Conservation (phyloP, 768 basidiomycete genomes). For the Podaxis sp. region DNA sequence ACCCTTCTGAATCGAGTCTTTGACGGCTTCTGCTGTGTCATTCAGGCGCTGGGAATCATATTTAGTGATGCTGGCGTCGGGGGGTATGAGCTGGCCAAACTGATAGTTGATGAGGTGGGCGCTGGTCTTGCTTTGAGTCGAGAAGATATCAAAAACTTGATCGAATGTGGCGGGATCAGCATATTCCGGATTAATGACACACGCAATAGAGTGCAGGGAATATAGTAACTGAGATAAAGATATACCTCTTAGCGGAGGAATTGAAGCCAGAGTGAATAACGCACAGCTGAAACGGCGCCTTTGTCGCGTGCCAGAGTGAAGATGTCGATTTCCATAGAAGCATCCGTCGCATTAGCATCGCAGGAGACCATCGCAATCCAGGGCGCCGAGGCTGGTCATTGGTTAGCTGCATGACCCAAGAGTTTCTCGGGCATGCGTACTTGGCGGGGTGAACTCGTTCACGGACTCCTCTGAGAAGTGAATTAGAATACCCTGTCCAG, state of each 20-base stretch:
- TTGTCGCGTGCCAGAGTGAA: constrained; percentile 78
- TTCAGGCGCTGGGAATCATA: constrained; percentile 70
- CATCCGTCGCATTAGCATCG: constrained; percentile 71
- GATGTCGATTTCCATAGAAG: constrained; percentile 64
- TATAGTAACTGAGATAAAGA: constrained; percentile 69
- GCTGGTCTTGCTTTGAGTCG: constrained; percentile 61
- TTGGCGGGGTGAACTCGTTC: constrained; percentile 47
- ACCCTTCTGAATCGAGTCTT: constrained; percentile 39
- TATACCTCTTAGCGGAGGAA: not conserved
- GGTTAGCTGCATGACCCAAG: constrained; percentile 14
- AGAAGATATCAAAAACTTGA: constrained; percentile 64
- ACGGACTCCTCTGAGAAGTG: constrained; percentile 73
- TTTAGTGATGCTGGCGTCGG: constrained; percentile 51
- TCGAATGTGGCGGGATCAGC: constrained; percentile 62
- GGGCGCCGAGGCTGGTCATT: constrained; percentile 62
- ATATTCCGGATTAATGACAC: constrained; percentile 75
- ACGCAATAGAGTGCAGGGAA: constrained; percentile 68
- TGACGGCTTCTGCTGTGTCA: constrained; percentile 41
- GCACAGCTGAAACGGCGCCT: constrained; percentile 80
- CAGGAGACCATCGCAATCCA: constrained; percentile 92
- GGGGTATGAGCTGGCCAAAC: constrained; percentile 56
- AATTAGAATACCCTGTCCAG: constrained; percentile 70
- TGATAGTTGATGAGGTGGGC: constrained; percentile 59
- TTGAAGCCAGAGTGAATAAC: constrained; percentile 22
- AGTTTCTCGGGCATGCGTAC: constrained; percentile 27